These are phyloP conservation scores for Moricandia arvensis DNA, from an alignment of 345 rosid genomes.

Conservation along the genomic window DNA sequence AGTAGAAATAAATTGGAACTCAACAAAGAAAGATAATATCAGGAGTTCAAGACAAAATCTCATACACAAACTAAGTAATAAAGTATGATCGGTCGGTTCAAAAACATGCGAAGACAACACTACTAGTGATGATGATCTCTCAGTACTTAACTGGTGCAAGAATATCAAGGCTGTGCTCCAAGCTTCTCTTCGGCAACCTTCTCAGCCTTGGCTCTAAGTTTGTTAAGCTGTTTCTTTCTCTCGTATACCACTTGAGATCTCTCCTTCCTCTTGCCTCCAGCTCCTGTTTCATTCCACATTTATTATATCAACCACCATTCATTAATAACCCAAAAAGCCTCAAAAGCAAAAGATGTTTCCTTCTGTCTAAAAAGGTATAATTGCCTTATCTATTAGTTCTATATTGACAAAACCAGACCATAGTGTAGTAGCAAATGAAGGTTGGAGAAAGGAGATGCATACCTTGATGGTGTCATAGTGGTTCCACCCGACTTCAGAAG, in stretches of 20 bases:
- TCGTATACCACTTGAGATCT: slow-evolving; percentile 36
- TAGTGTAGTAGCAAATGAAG: neutral
- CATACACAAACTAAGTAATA: neutral
- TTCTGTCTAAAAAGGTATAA: neutral
- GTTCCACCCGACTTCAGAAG: slow-evolving; percentile 88
- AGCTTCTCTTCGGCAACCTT: slow-evolving; percentile 75
- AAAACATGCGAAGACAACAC: slow-evolving; percentile 4
- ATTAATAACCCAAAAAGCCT: neutral
- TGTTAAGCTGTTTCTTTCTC: slow-evolving; percentile 70
- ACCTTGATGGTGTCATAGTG: slow-evolving; percentile 81
- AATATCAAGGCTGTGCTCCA: slow-evolving; percentile 58
- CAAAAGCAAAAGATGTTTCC: neutral
- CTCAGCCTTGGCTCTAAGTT: slow-evolving; percentile 69
- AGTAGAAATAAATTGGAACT: neutral
- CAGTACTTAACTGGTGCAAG: slow-evolving; percentile 64
- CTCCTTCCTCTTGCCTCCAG: slow-evolving; percentile 76
- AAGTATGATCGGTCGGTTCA: neutral
- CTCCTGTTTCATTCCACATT: slow-evolving; percentile 42
- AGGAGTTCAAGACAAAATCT: neutral
- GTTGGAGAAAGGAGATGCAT: neutral
- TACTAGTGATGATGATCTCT: neutral
- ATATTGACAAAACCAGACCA: too few relatives aligned
- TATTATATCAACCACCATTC: neutral
- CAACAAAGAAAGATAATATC: neutral
- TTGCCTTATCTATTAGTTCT: too few relatives aligned